Evolutionary conservation across 805 yeast species (phyloP).

Genomic region (Metschnikowia sp.): DNA sequence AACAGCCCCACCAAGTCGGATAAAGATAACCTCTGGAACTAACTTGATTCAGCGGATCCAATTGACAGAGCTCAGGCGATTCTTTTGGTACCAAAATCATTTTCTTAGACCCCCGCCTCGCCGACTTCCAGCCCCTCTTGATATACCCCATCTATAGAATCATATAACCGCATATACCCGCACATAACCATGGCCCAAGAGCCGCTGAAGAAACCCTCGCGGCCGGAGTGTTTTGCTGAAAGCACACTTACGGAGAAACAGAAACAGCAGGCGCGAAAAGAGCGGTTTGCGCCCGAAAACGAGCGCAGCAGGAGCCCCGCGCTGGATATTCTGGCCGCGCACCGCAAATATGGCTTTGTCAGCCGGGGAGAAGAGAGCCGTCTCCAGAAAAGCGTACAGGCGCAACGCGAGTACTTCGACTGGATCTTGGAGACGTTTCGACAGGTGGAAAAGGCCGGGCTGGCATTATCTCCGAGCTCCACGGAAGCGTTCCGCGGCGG

Average conservation of each 20-base stretch:
- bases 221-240: background rate
- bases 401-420: constrained; percentile 40
- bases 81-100: too few relatives aligned
- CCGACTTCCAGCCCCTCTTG: too few relatives aligned
- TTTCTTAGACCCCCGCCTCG: too few relatives aligned
- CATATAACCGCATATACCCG: background rate
- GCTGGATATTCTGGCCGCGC: background rate
- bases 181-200: constrained; percentile 17
- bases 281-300: background rate
- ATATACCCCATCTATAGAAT: too few relatives aligned
- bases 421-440: constrained; percentile 26
- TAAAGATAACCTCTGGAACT: too few relatives aligned
- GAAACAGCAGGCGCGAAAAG: constrained; percentile 13
- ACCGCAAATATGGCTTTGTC: constrained; percentile 44
- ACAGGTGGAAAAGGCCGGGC: constrained; percentile 1
- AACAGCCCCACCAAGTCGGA: too few relatives aligned
- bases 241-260: background rate
- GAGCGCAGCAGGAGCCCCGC: background rate
- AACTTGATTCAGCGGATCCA: too few relatives aligned
- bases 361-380: constrained; percentile 58
- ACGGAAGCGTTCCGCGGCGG: background rate
- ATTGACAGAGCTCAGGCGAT: too few relatives aligned
- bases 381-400: constrained; percentile 42
- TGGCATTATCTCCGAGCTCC: background rate
- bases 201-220: background rate